Evolutionary conservation across 2,329 filamentous ascomycete genomes (phyloP), one percentile per base, ranked within the genome.

Genomic region (Ophiostoma triangulosporum): DNA sequence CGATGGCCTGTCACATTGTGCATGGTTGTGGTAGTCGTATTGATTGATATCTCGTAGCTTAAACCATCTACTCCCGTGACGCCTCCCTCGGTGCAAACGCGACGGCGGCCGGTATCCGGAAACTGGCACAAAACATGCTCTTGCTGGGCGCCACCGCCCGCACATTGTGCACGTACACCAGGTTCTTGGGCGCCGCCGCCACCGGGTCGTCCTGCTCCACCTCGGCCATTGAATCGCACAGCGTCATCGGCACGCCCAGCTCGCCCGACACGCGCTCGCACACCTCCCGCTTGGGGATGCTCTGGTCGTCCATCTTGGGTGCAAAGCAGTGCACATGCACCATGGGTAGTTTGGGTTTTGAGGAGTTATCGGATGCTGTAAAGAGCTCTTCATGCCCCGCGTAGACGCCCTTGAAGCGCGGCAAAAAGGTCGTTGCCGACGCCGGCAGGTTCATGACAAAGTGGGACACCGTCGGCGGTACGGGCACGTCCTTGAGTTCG

Each of bases 361-460:
- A 72, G 8, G 26, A 4, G 64, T 22, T 12, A 17, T 3, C 15
- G 9, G 7, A 22, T 14, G 11, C 22, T 45, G 20, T 29, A 60
- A 91, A 90, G 1, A 88, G 72, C 1, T 67, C 57, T 65, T 89
- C 81, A 24, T 80, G 74, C 3, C 81, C 81, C n/a, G 77, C 70
- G 65, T 96, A 97, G 15, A 95, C 68, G 4, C 93, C 91, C 20
- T 81, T 78, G 73, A 89, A 94, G 72, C 62, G 64, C 53, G 73
- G 72, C 22, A 96, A 75, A 65, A 98, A 98, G 55, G 86, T 83
- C 56, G 93, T 83, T 1, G 93, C 91, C 1, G 82, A 86, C 1
- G 90, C 93, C 0, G 93, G 93, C 15, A 98, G 83, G 69, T 98
- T 98, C 88, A 98, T 96, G 60, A 97, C 86, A 66, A 90, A 98